phyloP scores from a whole-genome alignment of 768 basidiomycete species.

The Macrolepiota fuliginosa region DNA sequence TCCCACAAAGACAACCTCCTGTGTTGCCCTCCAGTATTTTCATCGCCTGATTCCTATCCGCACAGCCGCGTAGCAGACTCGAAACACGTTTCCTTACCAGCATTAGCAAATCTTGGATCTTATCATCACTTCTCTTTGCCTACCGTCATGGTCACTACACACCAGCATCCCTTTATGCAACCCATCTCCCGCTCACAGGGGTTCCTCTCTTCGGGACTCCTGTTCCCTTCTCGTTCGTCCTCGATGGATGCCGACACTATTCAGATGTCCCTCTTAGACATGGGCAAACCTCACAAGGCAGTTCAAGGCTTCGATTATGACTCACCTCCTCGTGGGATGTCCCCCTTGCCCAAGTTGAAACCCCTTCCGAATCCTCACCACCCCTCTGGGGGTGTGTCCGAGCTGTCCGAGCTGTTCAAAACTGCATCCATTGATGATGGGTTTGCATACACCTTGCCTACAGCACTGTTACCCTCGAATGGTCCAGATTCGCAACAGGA shows the following conservation, averaged over 20 bases:
- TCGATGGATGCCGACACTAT: not conserved
- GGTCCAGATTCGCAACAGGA: not conserved
- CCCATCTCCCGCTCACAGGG: not conserved
- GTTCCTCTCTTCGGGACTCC: not conserved
- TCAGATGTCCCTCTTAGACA: not conserved
- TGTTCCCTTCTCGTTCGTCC: not conserved
- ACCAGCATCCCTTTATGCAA: not conserved
- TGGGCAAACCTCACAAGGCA: not conserved
- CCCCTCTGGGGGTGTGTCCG: not conserved
- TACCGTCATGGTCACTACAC: not conserved
- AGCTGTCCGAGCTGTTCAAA: constrained; percentile 10
- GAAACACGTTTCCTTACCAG: not conserved
- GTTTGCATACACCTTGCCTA: not conserved
- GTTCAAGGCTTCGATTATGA: not conserved
- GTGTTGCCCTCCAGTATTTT: not conserved
- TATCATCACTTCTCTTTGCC: not conserved
- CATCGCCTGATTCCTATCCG: not conserved
- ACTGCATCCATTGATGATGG: not conserved
- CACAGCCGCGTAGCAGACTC: not conserved
- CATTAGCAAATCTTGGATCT: not conserved
- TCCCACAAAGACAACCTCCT: not conserved
- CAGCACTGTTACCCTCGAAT: not conserved
- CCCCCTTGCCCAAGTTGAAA: constrained; percentile 1
- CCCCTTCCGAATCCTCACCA: not conserved
- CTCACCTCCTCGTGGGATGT: not conserved